A percentile compares a stretch with the other conserved stretches of the same genome.
These are phyloP conservation scores for Irpex sp. DNA, from an alignment of 1,284 basidiomycete genomes.

Conservation along the genomic window DNA sequence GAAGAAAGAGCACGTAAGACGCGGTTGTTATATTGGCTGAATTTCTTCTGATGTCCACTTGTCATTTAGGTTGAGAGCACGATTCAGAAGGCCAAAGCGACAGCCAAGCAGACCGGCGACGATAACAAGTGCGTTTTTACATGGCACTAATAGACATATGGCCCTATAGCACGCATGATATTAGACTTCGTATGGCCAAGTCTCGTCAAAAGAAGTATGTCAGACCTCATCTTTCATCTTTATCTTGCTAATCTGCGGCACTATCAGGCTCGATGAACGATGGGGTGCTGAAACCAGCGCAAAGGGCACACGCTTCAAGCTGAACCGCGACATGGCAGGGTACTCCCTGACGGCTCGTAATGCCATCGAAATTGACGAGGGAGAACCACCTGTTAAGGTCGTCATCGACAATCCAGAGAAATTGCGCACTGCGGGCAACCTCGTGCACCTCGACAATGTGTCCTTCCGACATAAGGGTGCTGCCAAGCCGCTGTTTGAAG, in stretches of 20 bases:
- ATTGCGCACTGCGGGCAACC: constrained; percentile 45
- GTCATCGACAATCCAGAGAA: constrained; percentile 42
- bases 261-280: constrained; percentile 45
- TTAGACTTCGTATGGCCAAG: constrained; percentile 8
- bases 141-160: background rate
- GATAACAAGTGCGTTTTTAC: constrained; percentile 1
- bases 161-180: background rate
- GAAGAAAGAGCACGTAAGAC: constrained; percentile 32
- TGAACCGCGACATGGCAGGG: constrained; percentile 54
- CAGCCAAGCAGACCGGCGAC: constrained; percentile 44
- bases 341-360: constrained; percentile 40
- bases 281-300: constrained; percentile 45
- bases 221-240: background rate
- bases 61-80: constrained; percentile 10
- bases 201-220: constrained; percentile 9
- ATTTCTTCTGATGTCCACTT: background rate
- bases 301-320: constrained; percentile 50
- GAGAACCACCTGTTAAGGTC: constrained; percentile 43
- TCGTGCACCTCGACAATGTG: constrained; percentile 48
- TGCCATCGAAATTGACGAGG: constrained; percentile 45
- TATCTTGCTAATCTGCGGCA: background rate
- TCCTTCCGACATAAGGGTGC: constrained; percentile 34
- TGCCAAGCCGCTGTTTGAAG: constrained; percentile 38
- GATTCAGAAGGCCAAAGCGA: constrained; percentile 25
- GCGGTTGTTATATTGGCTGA: background rate